phyloP scores from a whole-genome alignment of 805 yeast genomes.

The Wickerhamomyces xylosicus region DNA sequence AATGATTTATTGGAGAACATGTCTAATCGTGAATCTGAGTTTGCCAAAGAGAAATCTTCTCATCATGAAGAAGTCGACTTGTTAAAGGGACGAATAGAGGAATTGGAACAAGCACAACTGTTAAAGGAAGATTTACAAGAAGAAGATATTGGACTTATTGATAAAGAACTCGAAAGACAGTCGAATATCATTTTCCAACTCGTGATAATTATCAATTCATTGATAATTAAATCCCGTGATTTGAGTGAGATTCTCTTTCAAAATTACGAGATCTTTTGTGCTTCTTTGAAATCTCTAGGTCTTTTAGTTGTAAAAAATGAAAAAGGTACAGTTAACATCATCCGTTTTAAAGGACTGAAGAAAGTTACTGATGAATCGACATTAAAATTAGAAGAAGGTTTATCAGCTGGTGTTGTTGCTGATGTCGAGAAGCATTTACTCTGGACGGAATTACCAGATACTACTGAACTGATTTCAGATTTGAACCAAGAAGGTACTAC shows the following conservation, averaged over 20 bases:
- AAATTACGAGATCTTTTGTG: conserved; percentile 12
- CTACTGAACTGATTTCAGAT: conserved; percentile 5
- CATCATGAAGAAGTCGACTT: conserved; percentile 40
- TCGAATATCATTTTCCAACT: conserved; percentile 21
- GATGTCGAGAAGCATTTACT: conserved; percentile 29
- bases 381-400: conserved; percentile 29
- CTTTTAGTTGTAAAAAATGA: conserved; percentile 44
- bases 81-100: conserved; percentile 33
- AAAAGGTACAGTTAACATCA: conserved; percentile 26
- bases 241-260: conserved; percentile 28
- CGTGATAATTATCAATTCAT: conserved; percentile 22
- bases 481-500: conserved; percentile 3
- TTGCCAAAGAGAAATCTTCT: conserved; percentile 38
- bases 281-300: conserved; percentile 41
- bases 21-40: conserved; percentile 54
- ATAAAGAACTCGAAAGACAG: conserved; percentile 20
- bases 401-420: conserved; percentile 24
- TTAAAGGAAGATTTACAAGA: conserved; percentile 10
- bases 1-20: conserved; percentile 58
- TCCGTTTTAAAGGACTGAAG: conserved; percentile 73
- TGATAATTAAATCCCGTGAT: conserved; percentile 28
- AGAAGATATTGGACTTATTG: conserved; percentile 20
- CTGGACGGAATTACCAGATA: conserved; percentile 35
- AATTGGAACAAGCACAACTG: conserved; percentile 36
- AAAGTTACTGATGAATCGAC: conserved; percentile 26